Base-by-base conservation (phyloP, 345 rosid genomes). In the Moringa oleifera region DNA sequence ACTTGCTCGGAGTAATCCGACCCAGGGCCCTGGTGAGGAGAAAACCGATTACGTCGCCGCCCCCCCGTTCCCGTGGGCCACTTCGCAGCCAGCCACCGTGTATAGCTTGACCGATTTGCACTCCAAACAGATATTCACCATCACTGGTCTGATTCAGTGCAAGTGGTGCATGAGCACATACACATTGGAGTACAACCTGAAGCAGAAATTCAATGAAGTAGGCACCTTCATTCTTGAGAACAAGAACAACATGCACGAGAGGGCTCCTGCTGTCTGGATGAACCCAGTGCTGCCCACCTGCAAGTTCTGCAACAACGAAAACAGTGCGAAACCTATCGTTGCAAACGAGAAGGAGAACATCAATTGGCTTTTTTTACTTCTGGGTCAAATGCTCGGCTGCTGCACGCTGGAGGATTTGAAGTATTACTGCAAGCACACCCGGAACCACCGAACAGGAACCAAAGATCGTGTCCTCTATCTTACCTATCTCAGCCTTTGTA, bases 351-450 rank as follows among this genome's bases (percentile, higher is more conserved):
- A 85, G 71, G 59, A 71, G 56, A 15, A 58, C 19, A 90, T 90
- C 22, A 93, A 90, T 65, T 93, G 98, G 98, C 69, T 93, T 68
- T 93, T 93, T 68, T 65, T 93, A 82, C 75, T 93, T 20, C 71
- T 88, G 55, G 98, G 94, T 17, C 87, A 88, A 68, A 62, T 77
- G 63, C 57, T 92, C 22, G 97, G 96, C 0, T 76, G 77, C 56
- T 90, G 94, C 59, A 84, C 93, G 2, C 77, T 92, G 20, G 81
- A 79, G 1, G 90, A 90, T 69, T 70, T 93, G 58, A 93, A 85
- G 82, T 87, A 93, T 75, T 87, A 89, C 45, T 93, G 98, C 64
- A 89, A 87, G 73, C 92, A 91, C 51, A 78, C 87, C 0, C 76
- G 74, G 53, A 82, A 74, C 56, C 96, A 91, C 67, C 80, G 96